Evolutionary conservation across 495 filamentous ascomycete genomes (phyloP).

Genomic region (Penicillium bialowiezense): DNA sequence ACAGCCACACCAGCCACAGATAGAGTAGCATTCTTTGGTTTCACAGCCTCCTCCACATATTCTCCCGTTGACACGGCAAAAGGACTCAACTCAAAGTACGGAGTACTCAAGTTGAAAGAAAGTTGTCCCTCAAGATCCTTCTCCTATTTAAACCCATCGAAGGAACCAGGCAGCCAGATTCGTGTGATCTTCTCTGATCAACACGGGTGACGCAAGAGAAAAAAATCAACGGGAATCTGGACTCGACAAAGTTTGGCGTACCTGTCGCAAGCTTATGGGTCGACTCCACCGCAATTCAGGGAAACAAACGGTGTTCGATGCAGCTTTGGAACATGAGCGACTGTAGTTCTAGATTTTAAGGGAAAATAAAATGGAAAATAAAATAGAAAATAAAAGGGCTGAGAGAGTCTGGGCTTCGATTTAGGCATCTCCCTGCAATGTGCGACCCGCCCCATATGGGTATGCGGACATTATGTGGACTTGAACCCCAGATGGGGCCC

Average conservation of each 20-base stretch:
- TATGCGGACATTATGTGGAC: conserved; percentile 8
- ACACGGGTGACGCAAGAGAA: neutral
- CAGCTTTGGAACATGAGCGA: too few species aligned
- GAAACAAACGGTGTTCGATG: neutral
- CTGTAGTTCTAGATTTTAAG: too few species aligned
- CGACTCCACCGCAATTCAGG: conserved; percentile 4
- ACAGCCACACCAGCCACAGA: too few species aligned
- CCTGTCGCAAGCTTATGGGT: conserved; percentile 7
- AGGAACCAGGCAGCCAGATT: neutral
- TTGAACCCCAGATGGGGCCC: conserved; percentile 10
- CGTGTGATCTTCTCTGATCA: neutral
- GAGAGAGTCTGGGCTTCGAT: neutral
- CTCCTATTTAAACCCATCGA: too few species aligned
- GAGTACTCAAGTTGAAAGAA: too few species aligned
- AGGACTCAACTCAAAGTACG: too few species aligned
- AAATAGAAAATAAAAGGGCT: neutral
- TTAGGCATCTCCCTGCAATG: neutral
- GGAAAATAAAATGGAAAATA: too few species aligned
- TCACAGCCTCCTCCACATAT: too few species aligned
- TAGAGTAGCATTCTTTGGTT: too few species aligned
- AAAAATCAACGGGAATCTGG: neutral
- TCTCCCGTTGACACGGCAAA: too few species aligned
- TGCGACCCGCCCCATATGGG: conserved; percentile 8
- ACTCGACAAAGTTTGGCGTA: conserved; percentile 3
- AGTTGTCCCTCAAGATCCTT: too few species aligned